Conservation (phyloP, 192 early-diverging fungal genomes). For the Mortierella hygrophila region DNA sequence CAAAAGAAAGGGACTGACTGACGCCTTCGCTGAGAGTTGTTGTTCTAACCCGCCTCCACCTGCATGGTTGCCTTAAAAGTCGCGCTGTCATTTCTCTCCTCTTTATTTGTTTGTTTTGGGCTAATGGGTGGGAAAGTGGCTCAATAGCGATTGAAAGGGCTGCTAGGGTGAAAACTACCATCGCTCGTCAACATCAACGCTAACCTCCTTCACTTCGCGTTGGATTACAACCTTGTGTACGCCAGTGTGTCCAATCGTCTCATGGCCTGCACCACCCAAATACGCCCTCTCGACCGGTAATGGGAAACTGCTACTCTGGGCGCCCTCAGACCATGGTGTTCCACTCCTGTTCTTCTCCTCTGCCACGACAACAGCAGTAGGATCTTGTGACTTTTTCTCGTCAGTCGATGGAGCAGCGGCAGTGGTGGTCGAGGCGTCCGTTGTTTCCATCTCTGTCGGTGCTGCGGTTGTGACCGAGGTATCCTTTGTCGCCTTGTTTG, state of each 20-base stretch:
- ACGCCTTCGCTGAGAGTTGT: not conserved
- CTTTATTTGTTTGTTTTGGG: not conserved
- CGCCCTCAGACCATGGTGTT: not conserved
- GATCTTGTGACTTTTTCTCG: not conserved
- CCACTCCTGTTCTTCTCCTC: not conserved
- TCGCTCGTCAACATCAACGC: slow-evolving; percentile 35
- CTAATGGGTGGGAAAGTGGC: not conserved
- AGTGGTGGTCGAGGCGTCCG: slow-evolving; percentile 1
- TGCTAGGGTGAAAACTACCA: not conserved
- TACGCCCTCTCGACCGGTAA: slow-evolving; percentile 7
- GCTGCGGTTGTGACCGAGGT: not conserved
- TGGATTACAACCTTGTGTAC: slow-evolving; percentile 47
- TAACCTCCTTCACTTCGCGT: slow-evolving; percentile 40
- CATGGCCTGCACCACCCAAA: slow-evolving; percentile 1
- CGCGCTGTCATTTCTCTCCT: not conserved
- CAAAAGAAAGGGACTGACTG: not conserved
- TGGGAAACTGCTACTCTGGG: not conserved
- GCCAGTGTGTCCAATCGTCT: slow-evolving; percentile 52
- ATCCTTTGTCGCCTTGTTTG: not conserved
- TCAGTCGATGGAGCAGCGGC: not conserved
- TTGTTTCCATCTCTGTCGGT: not conserved
- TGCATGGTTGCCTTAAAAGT: not conserved
- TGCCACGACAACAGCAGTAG: not conserved
- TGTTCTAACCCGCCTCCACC: not conserved
- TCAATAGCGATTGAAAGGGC: not conserved